phyloP scores from a whole-genome alignment of 2,329 filamentous ascomycete genomes.

The Ophiosphaerella narmari region DNA sequence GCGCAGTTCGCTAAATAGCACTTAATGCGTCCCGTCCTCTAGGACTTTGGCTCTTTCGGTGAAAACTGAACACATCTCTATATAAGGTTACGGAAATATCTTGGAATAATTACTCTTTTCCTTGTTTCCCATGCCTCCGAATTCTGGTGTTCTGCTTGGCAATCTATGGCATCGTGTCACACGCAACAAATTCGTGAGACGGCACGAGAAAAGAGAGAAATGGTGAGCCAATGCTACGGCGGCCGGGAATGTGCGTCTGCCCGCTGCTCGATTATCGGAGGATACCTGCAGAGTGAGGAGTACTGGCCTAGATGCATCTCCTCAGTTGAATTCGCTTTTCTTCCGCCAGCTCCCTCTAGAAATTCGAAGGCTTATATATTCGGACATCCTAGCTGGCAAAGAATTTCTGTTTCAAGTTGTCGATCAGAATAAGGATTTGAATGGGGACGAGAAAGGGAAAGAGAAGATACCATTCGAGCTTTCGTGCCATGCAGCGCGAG shows the following conservation, averaged over 20 bases:
- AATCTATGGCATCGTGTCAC: background rate
- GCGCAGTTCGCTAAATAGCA: background rate
- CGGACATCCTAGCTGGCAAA: background rate
- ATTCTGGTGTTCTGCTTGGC: background rate
- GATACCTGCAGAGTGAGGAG: background rate
- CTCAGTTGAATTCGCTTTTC: background rate
- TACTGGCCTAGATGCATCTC: background rate
- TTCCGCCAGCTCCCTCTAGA: slow-evolving; percentile 1
- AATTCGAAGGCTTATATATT: background rate
- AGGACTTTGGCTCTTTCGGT: background rate
- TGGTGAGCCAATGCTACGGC: background rate
- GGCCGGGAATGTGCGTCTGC: slow-evolving; percentile 1
- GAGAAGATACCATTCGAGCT: background rate
- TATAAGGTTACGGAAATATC: too few species aligned
- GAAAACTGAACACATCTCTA: background rate
- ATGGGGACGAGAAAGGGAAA: background rate
- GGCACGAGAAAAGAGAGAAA: background rate
- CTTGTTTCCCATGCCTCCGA: too few species aligned
- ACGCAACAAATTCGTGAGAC: background rate
- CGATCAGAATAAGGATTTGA: background rate
- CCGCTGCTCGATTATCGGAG: background rate
- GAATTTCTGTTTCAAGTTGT: background rate
- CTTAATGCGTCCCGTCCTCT: background rate
- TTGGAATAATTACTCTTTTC: too few species aligned
- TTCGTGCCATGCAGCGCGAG: background rate